Conservation (phyloP, 1,284 basidiomycete species). For the Sporisorium exsertum region DNA sequence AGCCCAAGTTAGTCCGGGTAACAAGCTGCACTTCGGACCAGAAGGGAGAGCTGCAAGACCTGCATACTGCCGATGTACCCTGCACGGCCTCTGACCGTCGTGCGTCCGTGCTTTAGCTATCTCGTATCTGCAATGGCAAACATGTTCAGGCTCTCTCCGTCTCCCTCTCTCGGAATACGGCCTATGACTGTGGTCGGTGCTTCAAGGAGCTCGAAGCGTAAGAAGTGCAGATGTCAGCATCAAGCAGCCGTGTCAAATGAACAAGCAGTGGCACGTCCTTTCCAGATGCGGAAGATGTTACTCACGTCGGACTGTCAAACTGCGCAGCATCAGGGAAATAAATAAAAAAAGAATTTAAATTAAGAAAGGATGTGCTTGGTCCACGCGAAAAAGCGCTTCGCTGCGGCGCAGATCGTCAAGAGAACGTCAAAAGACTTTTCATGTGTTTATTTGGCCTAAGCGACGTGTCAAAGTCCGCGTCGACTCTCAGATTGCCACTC, state of each 20-base stretch:
- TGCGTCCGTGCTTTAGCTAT: neutral
- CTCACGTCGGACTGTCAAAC: constrained; percentile 39
- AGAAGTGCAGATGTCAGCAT: neutral
- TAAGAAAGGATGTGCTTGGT: no score
- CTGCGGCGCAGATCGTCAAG: constrained; percentile 1
- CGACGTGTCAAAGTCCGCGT: constrained; percentile 27
- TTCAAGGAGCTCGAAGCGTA: neutral
- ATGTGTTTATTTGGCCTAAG: neutral
- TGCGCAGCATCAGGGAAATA: constrained; percentile 12
- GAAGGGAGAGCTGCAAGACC: neutral
- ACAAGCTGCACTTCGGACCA: neutral
- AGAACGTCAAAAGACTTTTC: neutral
- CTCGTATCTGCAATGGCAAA: no score
- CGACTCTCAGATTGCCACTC: constrained; percentile 4
- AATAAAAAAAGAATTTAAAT: neutral
- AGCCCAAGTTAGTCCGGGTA: neutral
- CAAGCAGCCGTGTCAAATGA: neutral
- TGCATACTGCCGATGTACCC: neutral
- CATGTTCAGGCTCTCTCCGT: no score
- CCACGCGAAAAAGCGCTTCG: constrained; percentile 6
- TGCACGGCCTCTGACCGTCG: neutral
- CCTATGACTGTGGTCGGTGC: neutral
- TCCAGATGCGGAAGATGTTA: constrained; percentile 47
- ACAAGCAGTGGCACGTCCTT: neutral
- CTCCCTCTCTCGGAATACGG: no score